These are phyloP conservation scores for Komagataella pseudopastoris DNA, from an alignment of 805 yeast species.

Conservation along the genomic window DNA sequence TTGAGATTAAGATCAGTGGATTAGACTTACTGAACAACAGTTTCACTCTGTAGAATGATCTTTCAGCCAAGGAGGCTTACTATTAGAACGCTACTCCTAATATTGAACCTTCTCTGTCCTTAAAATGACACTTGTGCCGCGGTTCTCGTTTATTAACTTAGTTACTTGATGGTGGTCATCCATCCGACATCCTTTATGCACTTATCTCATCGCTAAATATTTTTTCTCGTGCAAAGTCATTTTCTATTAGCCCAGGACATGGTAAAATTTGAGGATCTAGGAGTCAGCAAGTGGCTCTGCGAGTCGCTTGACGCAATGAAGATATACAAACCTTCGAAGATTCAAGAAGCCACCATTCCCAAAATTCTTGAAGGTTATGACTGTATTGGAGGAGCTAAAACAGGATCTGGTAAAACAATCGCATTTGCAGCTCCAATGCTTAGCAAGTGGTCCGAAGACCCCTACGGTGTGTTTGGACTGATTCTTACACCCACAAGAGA, in stretches of 20 bases:
- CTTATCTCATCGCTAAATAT: not conserved
- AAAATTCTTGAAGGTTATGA: conserved; percentile 71
- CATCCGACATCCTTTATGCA: not conserved
- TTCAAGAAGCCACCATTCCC: conserved; percentile 85
- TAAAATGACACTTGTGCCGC: too few relatives aligned
- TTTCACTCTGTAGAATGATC: too few relatives aligned
- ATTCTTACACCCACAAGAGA: conserved; percentile 89
- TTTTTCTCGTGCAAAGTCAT: not conserved
- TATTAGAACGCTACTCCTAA: too few relatives aligned
- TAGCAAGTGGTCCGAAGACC: conserved; percentile 89
- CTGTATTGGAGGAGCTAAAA: conserved; percentile 96
- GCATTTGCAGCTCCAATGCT: conserved; percentile 98
- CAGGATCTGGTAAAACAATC: conserved; percentile 96
- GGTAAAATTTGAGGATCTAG: conserved; percentile 42
- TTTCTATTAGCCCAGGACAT: not conserved
- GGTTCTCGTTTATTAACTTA: not conserved
- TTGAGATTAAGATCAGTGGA: not conserved
- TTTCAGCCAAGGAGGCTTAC: too few relatives aligned
- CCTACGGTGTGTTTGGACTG: conserved; percentile 82
- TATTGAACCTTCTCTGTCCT: too few relatives aligned
- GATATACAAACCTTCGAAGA: conserved; percentile 71
- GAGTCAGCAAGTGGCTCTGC: conserved; percentile 75
- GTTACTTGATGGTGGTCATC: not conserved
- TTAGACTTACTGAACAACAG: not conserved
- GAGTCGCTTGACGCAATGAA: conserved; percentile 76